Base-by-base conservation (phyloP, 176 grass and related monocot genomes). In the Zea luxurians region DNA sequence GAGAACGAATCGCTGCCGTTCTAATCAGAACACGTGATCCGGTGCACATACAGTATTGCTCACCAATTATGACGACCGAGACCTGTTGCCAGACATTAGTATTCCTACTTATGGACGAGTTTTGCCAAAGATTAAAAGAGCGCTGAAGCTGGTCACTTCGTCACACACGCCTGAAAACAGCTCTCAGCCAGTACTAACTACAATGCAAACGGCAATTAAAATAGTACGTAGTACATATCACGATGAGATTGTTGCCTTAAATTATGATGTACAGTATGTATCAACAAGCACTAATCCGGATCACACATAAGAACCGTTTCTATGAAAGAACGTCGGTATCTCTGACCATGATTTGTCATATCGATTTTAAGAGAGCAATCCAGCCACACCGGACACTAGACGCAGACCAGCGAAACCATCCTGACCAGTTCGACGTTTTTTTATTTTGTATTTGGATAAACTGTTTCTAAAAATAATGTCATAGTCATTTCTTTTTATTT, bases 241-340 rank as follows among this genome's bases (percentile, higher is more conserved):
- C 6, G 6, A 55, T 55, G 37, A 68, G 62, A 61, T 64, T 65
- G 66, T 17, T 43, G 36, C 60, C 48, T 82, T 66, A 27, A 62
- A 66, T 48, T 61, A 61, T 18, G 43, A 48, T 17, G 7, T 37
- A 9, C 1, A 9, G 8, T 48, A 21, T 21, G 2, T 34, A 4
- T 64, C 59, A 50, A 4, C 9, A 18, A 27, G 37, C 7, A 47
- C 11, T 35, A 72, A 73, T 47, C 20, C 5, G 20, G 21, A 71
- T 76, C 46, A 12, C 17, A 43, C 3, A 38, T 52, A 66, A 16
- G 18, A 45, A 37, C 59, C 27, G 17, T 46, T 6, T 37, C 4
- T 37, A n/a, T 38, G 59, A 20, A 68, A 37, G 16, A 36, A 44
- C 64, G 58, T 74, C 41, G 17, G 1, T 16, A 6, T 60, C 20